Evolutionary conservation across 768 basidiomycete species (phyloP).

Genomic region (Paxillus ammoniavirescens): DNA sequence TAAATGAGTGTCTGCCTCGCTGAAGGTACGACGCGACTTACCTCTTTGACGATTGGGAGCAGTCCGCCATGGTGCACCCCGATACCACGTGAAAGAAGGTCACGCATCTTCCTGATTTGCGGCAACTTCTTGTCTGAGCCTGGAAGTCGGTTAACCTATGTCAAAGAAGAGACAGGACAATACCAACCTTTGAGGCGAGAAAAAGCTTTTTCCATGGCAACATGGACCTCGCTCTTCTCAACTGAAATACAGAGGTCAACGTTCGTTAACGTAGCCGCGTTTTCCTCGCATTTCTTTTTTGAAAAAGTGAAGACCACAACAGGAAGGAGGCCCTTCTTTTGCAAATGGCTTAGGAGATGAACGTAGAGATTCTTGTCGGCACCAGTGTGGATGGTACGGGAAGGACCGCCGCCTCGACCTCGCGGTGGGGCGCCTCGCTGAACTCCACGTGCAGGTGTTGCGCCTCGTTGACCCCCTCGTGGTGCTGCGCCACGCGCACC

Average conservation of each 20-base stretch:
- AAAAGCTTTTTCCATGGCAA: constrained; percentile 89
- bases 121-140: constrained; percentile 91
- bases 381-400: constrained; percentile 61
- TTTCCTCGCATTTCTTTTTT: constrained; percentile 96
- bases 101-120: constrained; percentile 88
- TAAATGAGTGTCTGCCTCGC: constrained; percentile 1
- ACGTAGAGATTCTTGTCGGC: constrained; percentile 92
- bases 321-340: constrained; percentile 84
- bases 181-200: constrained; percentile 81
- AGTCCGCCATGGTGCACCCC: constrained; percentile 98
- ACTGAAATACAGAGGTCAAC: constrained; percentile 82
- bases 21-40: constrained; percentile 28
- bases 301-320: constrained; percentile 97
- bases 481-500: constrained; percentile 75
- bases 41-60: constrained; percentile 96
- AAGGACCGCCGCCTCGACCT: constrained; percentile 45
- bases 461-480: constrained; percentile 46
- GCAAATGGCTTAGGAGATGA: constrained; percentile 81
- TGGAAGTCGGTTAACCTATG: constrained; percentile 30
- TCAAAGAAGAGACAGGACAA: background rate
- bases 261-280: constrained; percentile 86
- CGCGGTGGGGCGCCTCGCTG: constrained; percentile 45
- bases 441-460: constrained; percentile 48
- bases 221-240: constrained; percentile 97
- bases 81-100: constrained; percentile 87